A percentile compares a stretch with the other conserved stretches of the same genome.
phyloP scores from a whole-genome alignment of 1,139 yeast species.

The Taiozyma sp. region DNA sequence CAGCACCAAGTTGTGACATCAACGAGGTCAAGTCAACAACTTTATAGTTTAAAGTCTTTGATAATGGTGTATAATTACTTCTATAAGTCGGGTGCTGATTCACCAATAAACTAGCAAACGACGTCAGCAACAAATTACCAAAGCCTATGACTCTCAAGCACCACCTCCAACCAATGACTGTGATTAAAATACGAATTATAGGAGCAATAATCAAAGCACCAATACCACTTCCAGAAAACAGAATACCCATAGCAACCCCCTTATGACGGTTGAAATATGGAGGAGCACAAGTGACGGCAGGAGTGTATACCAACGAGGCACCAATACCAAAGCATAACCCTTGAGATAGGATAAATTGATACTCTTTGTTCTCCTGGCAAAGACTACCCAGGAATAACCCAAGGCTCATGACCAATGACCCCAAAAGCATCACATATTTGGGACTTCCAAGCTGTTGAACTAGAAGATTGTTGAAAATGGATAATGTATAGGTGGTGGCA shows the following conservation, averaged over 20 bases:
- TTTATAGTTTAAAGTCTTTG: constrained; percentile 17
- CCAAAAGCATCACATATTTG: constrained; percentile 25
- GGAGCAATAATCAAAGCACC: constrained; percentile 38
- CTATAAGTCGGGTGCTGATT: constrained; percentile 18
- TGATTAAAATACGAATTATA: constrained; percentile 28
- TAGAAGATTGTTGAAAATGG: constrained; percentile 26
- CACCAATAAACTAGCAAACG: constrained; percentile 24
- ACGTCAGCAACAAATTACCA: constrained; percentile 21
- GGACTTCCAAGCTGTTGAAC: constrained; percentile 21
- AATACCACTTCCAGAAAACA: constrained; percentile 39
- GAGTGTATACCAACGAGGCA: constrained; percentile 32
- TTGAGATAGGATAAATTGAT: constrained; percentile 34
- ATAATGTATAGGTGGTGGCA: constrained; percentile 28
- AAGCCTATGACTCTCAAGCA: constrained; percentile 33
- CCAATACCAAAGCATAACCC: constrained; percentile 37
- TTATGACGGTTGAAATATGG: constrained; percentile 33
- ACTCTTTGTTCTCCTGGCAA: constrained; percentile 18
- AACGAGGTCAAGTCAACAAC: constrained; percentile 23
- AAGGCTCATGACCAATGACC: constrained; percentile 26
- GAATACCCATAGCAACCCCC: constrained; percentile 38
- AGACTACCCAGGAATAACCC: constrained; percentile 29
- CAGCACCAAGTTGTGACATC: constrained; percentile 29
- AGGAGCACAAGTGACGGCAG: constrained; percentile 39
- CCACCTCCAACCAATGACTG: constrained; percentile 35
- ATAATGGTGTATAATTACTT: constrained; percentile 6